Base-by-base conservation (phyloP, 2,329 filamentous ascomycete genomes). In the Pestalotiopsis sp. region DNA sequence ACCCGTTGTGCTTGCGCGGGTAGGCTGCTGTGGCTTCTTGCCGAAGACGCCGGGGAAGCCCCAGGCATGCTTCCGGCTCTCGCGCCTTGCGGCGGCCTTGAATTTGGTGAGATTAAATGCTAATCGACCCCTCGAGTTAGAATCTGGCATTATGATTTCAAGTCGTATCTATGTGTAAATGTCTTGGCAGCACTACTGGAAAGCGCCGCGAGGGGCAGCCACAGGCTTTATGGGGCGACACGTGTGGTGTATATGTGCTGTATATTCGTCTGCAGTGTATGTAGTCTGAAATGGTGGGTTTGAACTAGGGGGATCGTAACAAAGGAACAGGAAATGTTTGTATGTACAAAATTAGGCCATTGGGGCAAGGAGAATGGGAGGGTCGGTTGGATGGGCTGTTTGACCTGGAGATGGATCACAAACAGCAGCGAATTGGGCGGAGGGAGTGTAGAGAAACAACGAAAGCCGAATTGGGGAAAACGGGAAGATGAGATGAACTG, bases 91-190 rank as follows among this genome's bases (percentile, higher is more conserved):
- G 58, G 58, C 58, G 58, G 58, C 26, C 30, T 61, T 61, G 30
- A 61, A 61, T 17, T 61, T 61, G 58, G 58, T 61, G 30, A 61
- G 58, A 17, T 61, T 61, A 30, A 61, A 61, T 39, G 58, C 58
- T 61, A 61, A 22, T 61, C 30, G 56, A 26, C 4, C 7, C 30
- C 30, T 61, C 17, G 17, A 20, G 4, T 61, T 61, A 61, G 58
- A 38, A 39, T 35, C 58, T 35, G 58, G 35, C 58, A 61, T 61
- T 61, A 61, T 61, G 58, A 22, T n/a, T 35, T 35, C 13, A 39
- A 20, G 9, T 26, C 4, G 58, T n/a, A 52, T n/a, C 17, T 52
- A n/a, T 17, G 7, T n/a, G 44, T 52, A 9, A n/a, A 52, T 52
- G 44, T 9, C 20, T 52, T 52, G 44, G 44, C 44, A 10, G 44